A percentile compares a stretch with the other conserved stretches of the same genome.
Conservation (phyloP, 1,284 basidiomycete species). For the Leccinum subfulvum region DNA sequence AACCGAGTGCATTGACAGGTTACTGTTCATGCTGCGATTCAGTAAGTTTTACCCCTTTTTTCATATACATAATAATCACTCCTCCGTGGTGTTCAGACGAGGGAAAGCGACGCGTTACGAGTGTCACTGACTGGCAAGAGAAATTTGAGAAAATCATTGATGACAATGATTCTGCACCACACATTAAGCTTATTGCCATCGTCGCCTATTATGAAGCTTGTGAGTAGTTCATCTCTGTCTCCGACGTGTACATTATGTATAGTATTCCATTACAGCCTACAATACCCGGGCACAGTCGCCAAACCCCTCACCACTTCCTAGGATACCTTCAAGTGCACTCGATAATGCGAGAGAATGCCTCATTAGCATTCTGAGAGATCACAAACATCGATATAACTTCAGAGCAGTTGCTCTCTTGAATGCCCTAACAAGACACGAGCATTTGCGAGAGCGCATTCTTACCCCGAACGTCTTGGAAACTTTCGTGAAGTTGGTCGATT, state of each 20-base stretch:
- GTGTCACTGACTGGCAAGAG: conserved; percentile 10
- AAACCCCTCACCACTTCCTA: neutral
- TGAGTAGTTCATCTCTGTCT: conserved; percentile 14
- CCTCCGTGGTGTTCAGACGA: conserved; percentile 15
- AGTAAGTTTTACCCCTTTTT: conserved; percentile 7
- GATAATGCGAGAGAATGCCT: conserved; percentile 12
- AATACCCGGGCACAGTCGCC: neutral
- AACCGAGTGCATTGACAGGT: neutral
- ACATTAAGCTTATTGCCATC: conserved; percentile 24
- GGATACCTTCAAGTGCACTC: neutral
- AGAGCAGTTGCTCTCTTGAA: conserved; percentile 26
- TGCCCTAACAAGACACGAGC: conserved; percentile 16
- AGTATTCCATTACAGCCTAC: conserved; percentile 7
- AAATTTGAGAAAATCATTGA: conserved; percentile 14
- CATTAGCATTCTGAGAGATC: conserved; percentile 6
- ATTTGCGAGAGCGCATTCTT: conserved; percentile 17
- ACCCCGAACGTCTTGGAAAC: conserved; percentile 13
- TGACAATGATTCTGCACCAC: conserved; percentile 1
- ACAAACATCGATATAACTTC: conserved; percentile 17
- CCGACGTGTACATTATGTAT: neutral
- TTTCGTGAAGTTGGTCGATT: conserved; percentile 21
- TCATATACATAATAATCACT: neutral
- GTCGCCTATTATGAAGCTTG: conserved; percentile 24
- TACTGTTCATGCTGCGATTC: conserved; percentile 14
- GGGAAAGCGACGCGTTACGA: conserved; percentile 22